A percentile compares a stretch with the other conserved stretches of the same genome.
phyloP scores from a whole-genome alignment of 345 rosid genomes.

The Triadica sebifera region DNA sequence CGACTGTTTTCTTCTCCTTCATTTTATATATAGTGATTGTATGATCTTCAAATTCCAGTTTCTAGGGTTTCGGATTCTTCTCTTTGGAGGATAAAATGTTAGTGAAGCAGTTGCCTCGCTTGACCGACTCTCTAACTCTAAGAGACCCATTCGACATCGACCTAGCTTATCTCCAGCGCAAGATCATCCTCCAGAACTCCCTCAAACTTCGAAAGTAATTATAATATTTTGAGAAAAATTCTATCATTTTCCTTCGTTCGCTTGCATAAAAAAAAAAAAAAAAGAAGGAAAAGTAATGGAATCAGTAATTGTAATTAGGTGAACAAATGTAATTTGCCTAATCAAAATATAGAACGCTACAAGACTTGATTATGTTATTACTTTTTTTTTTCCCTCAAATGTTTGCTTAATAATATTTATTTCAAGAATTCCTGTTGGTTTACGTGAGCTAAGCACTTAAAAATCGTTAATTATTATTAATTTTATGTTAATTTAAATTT shows the following conservation, averaged over 20 bases:
- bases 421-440: not conserved
- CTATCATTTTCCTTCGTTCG: not conserved
- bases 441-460: not conserved
- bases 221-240: not conserved
- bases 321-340: not conserved
- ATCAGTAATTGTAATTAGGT: slow-evolving; percentile 8
- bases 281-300: not conserved
- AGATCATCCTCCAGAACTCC: slow-evolving; percentile 53
- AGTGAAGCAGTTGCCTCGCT: slow-evolving; percentile 66
- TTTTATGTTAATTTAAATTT: not conserved
- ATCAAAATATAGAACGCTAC: not conserved
- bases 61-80: not conserved
- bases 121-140: slow-evolving; percentile 74
- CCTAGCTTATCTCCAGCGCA: slow-evolving; percentile 82
- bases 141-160: slow-evolving; percentile 85
- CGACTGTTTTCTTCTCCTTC: not conserved
- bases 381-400: too few species aligned
- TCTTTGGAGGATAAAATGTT: slow-evolving; percentile 40
- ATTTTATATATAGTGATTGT: too few species aligned
- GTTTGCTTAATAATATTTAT: not conserved
- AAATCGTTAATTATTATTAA: not conserved
- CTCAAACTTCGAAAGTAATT: slow-evolving; percentile 53
- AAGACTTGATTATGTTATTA: not conserved
- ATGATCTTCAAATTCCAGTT: not conserved
- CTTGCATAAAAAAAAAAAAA: too few species aligned